Conservation (phyloP, 768 basidiomycete genomes). For the Auriscalpium vulgare region DNA sequence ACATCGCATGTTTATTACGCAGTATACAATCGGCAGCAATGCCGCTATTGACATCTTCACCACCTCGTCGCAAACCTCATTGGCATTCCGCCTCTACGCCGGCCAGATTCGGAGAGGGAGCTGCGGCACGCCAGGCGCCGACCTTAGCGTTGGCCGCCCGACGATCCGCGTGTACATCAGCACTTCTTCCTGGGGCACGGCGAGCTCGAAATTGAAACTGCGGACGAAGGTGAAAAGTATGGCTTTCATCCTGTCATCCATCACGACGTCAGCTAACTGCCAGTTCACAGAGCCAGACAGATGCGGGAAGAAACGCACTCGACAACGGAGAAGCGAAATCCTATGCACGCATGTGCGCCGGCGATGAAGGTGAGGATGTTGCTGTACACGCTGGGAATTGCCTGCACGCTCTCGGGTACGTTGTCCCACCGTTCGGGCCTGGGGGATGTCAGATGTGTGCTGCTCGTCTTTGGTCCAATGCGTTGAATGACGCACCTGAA, state of each 20-base stretch:
- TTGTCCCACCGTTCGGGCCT: slow-evolving; percentile 16
- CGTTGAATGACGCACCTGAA: too few relatives aligned
- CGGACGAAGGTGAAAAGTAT: slow-evolving; percentile 19
- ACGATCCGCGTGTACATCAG: slow-evolving; percentile 6
- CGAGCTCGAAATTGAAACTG: slow-evolving; percentile 15
- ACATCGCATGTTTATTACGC: too few relatives aligned
- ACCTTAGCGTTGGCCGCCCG: slow-evolving; percentile 8
- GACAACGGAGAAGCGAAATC: slow-evolving; percentile 20
- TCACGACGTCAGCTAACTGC: background rate
- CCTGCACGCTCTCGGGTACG: slow-evolving; percentile 5
- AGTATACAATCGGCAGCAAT: too few relatives aligned
- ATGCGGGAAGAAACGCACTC: slow-evolving; percentile 12
- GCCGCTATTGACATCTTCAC: too few relatives aligned
- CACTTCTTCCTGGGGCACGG: slow-evolving; percentile 10
- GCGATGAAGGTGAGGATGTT: slow-evolving; percentile 23
- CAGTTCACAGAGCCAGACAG: background rate
- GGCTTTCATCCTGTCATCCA: slow-evolving; percentile 17
- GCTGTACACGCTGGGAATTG: slow-evolving; percentile 9
- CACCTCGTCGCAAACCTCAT: too few relatives aligned
- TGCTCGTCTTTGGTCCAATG: too few relatives aligned
- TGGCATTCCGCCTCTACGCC: background rate
- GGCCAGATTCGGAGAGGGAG: slow-evolving; percentile 12
- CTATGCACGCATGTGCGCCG: slow-evolving; percentile 23
- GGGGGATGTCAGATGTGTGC: background rate
- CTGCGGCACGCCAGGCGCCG: slow-evolving; percentile 5